Conservation (phyloP, 1,139 yeast genomes). For the Suhomyces taliae region DNA sequence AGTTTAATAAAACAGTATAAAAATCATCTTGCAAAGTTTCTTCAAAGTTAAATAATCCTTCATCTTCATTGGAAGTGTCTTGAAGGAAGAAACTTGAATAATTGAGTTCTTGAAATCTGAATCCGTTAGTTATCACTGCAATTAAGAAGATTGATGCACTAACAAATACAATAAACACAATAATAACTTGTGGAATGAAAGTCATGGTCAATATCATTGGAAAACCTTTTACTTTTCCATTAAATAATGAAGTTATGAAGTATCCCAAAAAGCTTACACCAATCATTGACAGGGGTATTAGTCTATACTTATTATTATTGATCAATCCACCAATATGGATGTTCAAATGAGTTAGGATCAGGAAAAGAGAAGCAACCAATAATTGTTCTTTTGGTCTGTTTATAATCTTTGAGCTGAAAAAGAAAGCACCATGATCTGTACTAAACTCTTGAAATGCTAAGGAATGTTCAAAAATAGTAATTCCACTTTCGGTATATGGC, state of each 20-base stretch:
- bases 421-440: constrained; percentile 35
- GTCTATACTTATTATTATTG: constrained; percentile 51
- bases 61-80: constrained; percentile 34
- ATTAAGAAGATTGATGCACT: constrained; percentile 53
- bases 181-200: constrained; percentile 59
- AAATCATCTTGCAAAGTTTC: constrained; percentile 56
- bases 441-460: constrained; percentile 72
- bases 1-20: constrained; percentile 56
- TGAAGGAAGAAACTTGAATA: constrained; percentile 46
- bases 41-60: constrained; percentile 21
- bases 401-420: constrained; percentile 21
- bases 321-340: constrained; percentile 60
- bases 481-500: constrained; percentile 66
- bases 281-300: constrained; percentile 60
- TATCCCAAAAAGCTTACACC: constrained; percentile 53
- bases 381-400: constrained; percentile 55
- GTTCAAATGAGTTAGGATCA: constrained; percentile 54
- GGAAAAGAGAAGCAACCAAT: constrained; percentile 50
- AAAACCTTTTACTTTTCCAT: constrained; percentile 43
- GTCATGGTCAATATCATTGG: constrained; percentile 59
- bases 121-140: constrained; percentile 63
- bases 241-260: constrained; percentile 36
- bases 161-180: constrained; percentile 47
- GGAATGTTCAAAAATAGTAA: constrained; percentile 73
- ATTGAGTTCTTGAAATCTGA: constrained; percentile 44